phyloP scores from a whole-genome alignment of 805 yeast species.

The Candida chauliodis region DNA sequence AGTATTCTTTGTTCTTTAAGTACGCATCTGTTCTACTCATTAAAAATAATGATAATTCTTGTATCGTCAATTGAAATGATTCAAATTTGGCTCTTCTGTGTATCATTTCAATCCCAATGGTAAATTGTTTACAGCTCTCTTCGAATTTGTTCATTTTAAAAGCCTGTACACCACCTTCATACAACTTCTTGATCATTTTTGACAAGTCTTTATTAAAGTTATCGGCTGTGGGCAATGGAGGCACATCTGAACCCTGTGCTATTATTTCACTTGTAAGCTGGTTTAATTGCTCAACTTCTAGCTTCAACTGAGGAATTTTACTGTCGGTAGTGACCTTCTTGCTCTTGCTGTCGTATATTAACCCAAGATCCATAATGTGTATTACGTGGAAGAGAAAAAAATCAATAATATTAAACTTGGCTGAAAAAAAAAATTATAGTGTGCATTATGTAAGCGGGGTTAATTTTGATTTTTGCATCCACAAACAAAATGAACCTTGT shows the following conservation, averaged over 20 bases:
- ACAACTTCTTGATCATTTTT: constrained; percentile 61
- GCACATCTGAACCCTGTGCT: constrained; percentile 45
- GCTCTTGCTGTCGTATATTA: constrained; percentile 24
- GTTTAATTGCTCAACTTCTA: constrained; percentile 43
- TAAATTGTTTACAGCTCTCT: constrained; percentile 62
- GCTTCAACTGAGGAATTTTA: constrained; percentile 25
- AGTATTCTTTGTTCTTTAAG: constrained; percentile 49
- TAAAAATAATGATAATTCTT: constrained; percentile 62
- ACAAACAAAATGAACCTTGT: no score
- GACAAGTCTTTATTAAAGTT: constrained; percentile 52
- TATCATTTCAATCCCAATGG: constrained; percentile 66
- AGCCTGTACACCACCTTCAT: constrained; percentile 58
- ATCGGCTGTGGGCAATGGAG: constrained; percentile 53
- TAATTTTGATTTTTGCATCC: constrained; percentile 4
- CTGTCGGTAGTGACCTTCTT: constrained; percentile 22
- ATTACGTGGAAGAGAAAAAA: constrained; percentile 1
- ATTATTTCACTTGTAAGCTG: constrained; percentile 36
- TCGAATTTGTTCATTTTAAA: constrained; percentile 52
- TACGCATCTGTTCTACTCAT: constrained; percentile 72
- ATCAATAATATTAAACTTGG: not conserved
- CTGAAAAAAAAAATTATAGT: not conserved
- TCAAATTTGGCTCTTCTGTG: constrained; percentile 69
- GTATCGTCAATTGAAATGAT: constrained; percentile 66
- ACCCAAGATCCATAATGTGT: not conserved
- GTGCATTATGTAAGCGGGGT: not conserved